Percentiles rank a stretch among this genome's conserved stretches.
phyloP scores from a whole-genome alignment of 148 eudicot species.

The Rhododendron kiyosumense region DNA sequence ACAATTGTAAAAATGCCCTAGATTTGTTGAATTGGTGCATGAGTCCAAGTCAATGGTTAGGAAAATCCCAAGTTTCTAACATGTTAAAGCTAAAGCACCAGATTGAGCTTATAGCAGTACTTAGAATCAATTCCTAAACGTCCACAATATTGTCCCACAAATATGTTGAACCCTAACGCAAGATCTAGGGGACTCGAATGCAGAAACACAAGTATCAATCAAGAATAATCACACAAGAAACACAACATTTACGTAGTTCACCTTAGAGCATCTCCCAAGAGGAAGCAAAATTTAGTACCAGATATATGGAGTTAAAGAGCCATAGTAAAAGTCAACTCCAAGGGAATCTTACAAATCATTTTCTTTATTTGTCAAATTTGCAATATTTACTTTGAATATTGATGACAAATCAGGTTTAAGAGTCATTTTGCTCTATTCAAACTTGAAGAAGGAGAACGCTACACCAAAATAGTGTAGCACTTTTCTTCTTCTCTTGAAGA shows the following conservation, averaged over 20 bases:
- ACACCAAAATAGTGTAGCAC: background rate
- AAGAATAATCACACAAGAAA: background rate
- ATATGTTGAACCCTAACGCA: background rate
- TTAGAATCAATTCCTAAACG: background rate
- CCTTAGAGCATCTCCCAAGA: background rate
- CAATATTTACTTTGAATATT: background rate
- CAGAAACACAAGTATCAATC: background rate
- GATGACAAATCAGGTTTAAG: background rate
- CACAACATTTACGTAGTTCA: background rate
- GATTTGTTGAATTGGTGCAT: background rate
- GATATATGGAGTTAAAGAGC: background rate
- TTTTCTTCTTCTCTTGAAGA: background rate
- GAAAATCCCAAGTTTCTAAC: background rate
- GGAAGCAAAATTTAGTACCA: background rate
- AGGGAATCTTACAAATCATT: background rate
- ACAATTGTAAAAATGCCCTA: background rate
- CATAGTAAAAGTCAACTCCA: background rate
- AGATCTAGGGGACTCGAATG: background rate
- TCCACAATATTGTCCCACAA: background rate
- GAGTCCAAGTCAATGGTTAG: background rate
- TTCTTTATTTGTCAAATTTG: background rate
- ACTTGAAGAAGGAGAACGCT: background rate
- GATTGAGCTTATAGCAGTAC: background rate
- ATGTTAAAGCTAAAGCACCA: background rate
- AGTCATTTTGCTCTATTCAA: background rate